Percentiles rank a stretch among this genome's conserved stretches.
Conservation (phyloP, 352 stramenopile genomes). For the Pythium guiyangense region DNA sequence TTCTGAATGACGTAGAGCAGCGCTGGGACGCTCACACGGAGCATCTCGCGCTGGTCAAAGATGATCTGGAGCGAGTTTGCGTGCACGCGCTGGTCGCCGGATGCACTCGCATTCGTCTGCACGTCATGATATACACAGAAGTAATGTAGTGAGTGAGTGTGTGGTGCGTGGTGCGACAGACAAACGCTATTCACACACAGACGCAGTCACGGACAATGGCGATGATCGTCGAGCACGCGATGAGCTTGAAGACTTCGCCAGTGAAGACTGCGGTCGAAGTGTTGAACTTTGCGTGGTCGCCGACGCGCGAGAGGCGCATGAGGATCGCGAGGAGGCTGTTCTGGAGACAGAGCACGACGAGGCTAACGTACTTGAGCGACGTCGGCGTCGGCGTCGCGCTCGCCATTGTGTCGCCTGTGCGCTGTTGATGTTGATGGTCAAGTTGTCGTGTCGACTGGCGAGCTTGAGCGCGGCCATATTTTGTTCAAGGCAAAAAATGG, state of each 20-base stretch:
- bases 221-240: constrained; percentile 42
- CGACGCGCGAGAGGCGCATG: constrained; percentile 78
- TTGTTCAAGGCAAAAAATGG: too few relatives aligned
- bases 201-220: constrained; percentile 18
- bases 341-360: constrained; percentile 73
- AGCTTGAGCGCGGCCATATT: too few relatives aligned
- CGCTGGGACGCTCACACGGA: constrained; percentile 70
- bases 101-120: not conserved
- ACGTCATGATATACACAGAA: not conserved
- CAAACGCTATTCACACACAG: too few relatives aligned
- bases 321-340: constrained; percentile 74
- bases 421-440: too few relatives aligned
- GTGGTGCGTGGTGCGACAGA: too few relatives aligned
- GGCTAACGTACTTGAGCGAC: constrained; percentile 76
- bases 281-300: constrained; percentile 68
- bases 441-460: not conserved
- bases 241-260: constrained; percentile 70
- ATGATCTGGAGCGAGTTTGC: constrained; percentile 27
- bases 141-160: too few relatives aligned
- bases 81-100: constrained; percentile 9
- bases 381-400: constrained; percentile 17
- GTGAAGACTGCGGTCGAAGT: constrained; percentile 69
- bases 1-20: constrained; percentile 84
- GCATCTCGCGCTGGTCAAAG: constrained; percentile 55
- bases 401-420: constrained; percentile 3